Evolutionary conservation across 2,329 filamentous ascomycete genomes (phyloP), one percentile per base, ranked within the genome.

Genomic region (Pseudogymnoascus sp.): DNA sequence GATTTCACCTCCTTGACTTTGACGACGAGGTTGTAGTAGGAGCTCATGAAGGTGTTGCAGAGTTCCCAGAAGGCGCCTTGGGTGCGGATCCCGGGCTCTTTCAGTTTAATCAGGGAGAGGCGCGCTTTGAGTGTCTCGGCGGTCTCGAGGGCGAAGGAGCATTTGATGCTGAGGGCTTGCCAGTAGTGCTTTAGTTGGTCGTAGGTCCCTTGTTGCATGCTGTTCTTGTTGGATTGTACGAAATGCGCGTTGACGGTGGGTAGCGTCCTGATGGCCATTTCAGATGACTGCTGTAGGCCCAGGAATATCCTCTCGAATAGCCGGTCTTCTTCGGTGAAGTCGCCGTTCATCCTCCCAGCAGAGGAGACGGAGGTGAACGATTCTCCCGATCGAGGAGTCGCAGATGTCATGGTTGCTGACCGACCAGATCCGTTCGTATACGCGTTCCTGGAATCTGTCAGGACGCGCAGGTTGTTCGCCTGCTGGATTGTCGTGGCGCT

Each of bases 281-380:
- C 89, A 18, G 89, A 88, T 0, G 91, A 89, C 62, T 82, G 83
- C 53, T 88, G 86, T 23, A 96, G 79, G 53, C 89, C 89, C 36
- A 91, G 73, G 76, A 90, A 96, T 21, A 97, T 91, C 66, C 81
- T 85, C 66, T 96, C 93, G 68, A 96, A 96, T 28, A 87, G 83
- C 14, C 84, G 82, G 69, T 96, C 91, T 66, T 96, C 91, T 67
- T 91, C 89, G 2, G 83, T 83, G 60, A 87, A 84, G 60, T 91
- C 89, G 8, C 78, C 81, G 23, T 75, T 78, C 75, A 67, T 73
- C 59, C 68, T 69, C 21, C 70, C 70, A 60, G 66, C 65, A n/a
- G 67, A 67, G 28, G 64, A 65, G 37, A 60, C 69, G 14, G 67
- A 68, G 1, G 80, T 82, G 72, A 95, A 96, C 0, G 90, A 91